These are phyloP conservation scores for Thermochaetoides thermophila DNA, from an alignment of 495 filamentous ascomycete species.

Conservation along the genomic window DNA sequence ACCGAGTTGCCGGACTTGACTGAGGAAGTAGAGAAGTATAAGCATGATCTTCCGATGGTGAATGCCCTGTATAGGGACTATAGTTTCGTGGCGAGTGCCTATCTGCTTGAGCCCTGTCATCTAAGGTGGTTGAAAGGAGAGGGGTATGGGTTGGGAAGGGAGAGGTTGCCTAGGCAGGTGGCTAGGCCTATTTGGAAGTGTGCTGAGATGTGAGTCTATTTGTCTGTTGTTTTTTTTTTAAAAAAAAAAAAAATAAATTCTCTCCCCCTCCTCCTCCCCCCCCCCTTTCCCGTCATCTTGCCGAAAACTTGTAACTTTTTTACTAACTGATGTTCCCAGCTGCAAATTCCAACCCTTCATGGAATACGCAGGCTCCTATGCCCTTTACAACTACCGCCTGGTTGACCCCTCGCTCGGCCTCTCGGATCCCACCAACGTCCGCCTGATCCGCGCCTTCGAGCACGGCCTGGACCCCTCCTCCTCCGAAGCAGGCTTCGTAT, in stretches of 20 bases:
- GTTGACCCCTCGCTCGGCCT: conserved; percentile 48
- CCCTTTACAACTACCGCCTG: conserved; percentile 77
- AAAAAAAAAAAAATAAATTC: too few species aligned
- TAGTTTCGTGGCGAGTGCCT: conserved; percentile 74
- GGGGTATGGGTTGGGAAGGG: conserved; percentile 59
- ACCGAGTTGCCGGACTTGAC: conserved; percentile 61
- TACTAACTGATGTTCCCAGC: conserved; percentile 12
- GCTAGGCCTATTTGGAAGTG: conserved; percentile 61
- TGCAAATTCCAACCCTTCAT: conserved; percentile 75
- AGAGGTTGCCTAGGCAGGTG: conserved; percentile 52
- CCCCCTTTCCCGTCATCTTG: background rate
- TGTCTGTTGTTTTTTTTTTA: conserved; percentile 2
- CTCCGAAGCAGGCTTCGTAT: conserved; percentile 85
- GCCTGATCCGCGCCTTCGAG: conserved; percentile 78
- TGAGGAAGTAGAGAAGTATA: conserved; percentile 51
- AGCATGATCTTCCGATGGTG: conserved; percentile 53
- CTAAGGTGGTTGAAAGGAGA: conserved; percentile 50
- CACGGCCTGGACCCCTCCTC: conserved; percentile 67
- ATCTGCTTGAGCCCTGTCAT: conserved; percentile 90
- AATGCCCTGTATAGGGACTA: conserved; percentile 83
- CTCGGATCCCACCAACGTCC: conserved; percentile 63
- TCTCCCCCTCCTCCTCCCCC: background rate
- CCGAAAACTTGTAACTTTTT: background rate
- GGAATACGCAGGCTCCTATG: conserved; percentile 87
- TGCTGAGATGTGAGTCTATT: conserved; percentile 55